Evolutionary conservation across 805 yeast species (phyloP).

Genomic region (Saccharomyces jurei): DNA sequence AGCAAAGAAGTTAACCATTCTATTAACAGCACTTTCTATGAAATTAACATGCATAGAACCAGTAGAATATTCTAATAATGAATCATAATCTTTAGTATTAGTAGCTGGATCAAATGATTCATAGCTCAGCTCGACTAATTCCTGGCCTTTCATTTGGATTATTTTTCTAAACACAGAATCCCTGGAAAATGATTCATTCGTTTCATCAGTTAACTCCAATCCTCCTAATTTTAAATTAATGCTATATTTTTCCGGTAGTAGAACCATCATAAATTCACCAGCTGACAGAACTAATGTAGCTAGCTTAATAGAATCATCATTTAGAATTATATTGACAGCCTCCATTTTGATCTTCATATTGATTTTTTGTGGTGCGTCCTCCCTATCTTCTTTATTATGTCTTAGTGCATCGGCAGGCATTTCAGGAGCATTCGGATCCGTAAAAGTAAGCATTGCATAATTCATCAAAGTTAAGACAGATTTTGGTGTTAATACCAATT

Average conservation of each 20-base stretch:
- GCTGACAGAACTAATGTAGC: conserved; percentile 72
- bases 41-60: conserved; percentile 73
- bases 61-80: conserved; percentile 36
- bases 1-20: conserved; percentile 56
- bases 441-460: conserved; percentile 77
- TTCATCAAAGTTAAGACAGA: conserved; percentile 72
- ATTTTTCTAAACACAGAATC: conserved; percentile 56
- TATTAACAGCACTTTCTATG: conserved; percentile 70
- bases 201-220: conserved; percentile 66
- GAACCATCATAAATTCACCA: conserved; percentile 56
- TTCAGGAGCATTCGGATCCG: conserved; percentile 64
- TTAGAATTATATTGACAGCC: conserved; percentile 64
- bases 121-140: conserved; percentile 69
- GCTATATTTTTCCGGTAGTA: conserved; percentile 72
- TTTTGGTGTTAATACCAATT: conserved; percentile 65
- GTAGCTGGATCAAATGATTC: conserved; percentile 66
- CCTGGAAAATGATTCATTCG: conserved; percentile 51
- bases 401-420: conserved; percentile 63
- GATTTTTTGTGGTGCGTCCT: conserved; percentile 64
- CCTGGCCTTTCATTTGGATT: conserved; percentile 69
- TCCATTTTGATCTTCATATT: conserved; percentile 60
- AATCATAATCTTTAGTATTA: conserved; percentile 39
- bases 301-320: conserved; percentile 74
- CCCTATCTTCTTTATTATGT: conserved; percentile 53
- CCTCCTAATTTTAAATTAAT: conserved; percentile 71